Evolutionary conservation across 768 basidiomycete genomes (phyloP), one percentile per base, ranked within the genome.

Genomic region (Fistulinella prunicolor): DNA sequence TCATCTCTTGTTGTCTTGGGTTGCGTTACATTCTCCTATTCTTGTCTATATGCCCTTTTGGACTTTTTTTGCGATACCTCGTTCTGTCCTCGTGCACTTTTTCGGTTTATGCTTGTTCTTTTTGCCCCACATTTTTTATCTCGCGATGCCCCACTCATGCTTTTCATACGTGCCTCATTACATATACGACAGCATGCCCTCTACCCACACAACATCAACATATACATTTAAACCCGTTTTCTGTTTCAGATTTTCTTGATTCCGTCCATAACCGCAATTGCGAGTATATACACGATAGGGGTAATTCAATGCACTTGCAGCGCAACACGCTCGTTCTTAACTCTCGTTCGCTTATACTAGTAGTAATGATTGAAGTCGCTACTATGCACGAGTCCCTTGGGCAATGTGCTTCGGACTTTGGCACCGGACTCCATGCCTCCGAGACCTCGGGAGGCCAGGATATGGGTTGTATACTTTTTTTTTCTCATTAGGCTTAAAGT

Each of bases 61-160:
- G 20, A 46, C 38, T 7, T 39, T 51, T 19, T 50, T 43, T 14
- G 61, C 50, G 56, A 50, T 34, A 47, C 48, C 56, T 57, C 22
- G 6, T 17, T 42, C 40, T 47, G 28, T 40, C 17, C 35, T 42
- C 44, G 42, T 56, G 38, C 39, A n/a, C 38, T 17, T 22, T 39
- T 42, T 52, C 32, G 51, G 42, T 34, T 34, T 34, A 12, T 4
- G 32, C 9, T 6, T 10, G 12, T 16, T 13, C 16, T 19, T n/a
- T 52, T 28, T 49, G 34, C 38, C 51, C 40, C 16, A 23, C 28
- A 9, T 8, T 32, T 14, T 32, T 32, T 32, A 4, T 32, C 26
- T 28, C 26, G 26, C 10, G 26, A 28, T 28, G 26, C 6, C 26
- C 26, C 26, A 6, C 26, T n/a, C 26, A 28, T 28, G 26, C 26